Evolutionary conservation across 148 eudicot species (phyloP).

Genomic region (Vaccinium vitisidaea): DNA sequence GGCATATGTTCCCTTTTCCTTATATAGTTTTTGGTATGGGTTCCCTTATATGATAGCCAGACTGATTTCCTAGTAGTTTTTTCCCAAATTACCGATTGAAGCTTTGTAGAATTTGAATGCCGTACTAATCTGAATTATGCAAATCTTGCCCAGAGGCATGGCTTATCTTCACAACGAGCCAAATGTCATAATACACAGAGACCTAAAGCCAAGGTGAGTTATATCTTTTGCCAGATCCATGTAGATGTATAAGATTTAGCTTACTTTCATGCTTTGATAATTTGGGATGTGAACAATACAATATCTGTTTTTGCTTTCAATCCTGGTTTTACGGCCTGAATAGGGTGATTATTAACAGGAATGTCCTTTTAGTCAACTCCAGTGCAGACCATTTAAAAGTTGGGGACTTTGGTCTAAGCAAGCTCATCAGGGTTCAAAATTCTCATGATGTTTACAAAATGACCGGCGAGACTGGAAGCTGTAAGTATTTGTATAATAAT

Average conservation of each 20-base stretch:
- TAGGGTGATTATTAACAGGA: constrained; percentile 48
- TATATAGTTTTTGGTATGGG: background rate
- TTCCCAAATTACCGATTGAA: background rate
- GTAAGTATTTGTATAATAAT: constrained; percentile 39
- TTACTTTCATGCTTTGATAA: background rate
- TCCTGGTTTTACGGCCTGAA: constrained; percentile 11
- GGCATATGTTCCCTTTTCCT: background rate
- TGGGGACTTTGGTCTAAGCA: constrained; percentile 98
- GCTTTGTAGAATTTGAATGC: constrained; percentile 5
- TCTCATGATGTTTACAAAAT: constrained; percentile 93
- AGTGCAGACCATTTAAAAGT: constrained; percentile 96
- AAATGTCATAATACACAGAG: constrained; percentile 88
- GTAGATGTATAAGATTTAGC: background rate
- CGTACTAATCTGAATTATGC: constrained; percentile 22
- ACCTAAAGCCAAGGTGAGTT: constrained; percentile 88
- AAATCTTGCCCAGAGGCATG: constrained; percentile 70
- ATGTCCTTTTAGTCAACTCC: constrained; percentile 90
- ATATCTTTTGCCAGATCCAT: background rate
- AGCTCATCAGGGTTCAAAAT: constrained; percentile 82
- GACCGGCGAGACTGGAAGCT: constrained; percentile 99
- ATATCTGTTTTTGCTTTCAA: background rate
- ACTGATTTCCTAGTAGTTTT: background rate
- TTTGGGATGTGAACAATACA: background rate
- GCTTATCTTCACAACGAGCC: constrained; percentile 98
- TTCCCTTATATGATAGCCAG: background rate